Percentiles rank a stretch among this genome's conserved stretches.
phyloP scores from a whole-genome alignment of 768 basidiomycete species.

The Collybia nuda region DNA sequence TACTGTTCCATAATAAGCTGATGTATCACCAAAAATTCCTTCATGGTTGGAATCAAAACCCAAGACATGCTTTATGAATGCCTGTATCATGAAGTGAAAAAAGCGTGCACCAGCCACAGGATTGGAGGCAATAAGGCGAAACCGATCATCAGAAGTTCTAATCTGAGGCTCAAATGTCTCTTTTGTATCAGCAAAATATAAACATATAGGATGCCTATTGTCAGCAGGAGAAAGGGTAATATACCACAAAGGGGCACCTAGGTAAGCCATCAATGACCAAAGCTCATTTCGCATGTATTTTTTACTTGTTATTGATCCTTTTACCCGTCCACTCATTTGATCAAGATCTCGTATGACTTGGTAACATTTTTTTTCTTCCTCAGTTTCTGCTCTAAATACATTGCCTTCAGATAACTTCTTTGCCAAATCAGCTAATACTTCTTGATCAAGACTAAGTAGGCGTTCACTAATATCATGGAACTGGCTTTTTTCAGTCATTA shows the following conservation, averaged over 20 bases:
- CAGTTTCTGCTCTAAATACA: conserved; percentile 18
- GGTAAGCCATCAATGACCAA: conserved; percentile 22
- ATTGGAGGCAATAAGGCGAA: conserved; percentile 17
- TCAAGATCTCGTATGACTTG: conserved; percentile 31
- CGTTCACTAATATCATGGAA: conserved; percentile 23
- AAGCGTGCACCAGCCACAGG: conserved; percentile 29
- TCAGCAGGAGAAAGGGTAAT: conserved; percentile 31
- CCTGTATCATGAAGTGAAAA: conserved; percentile 28
- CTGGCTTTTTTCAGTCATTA: conserved; percentile 20
- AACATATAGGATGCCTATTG: conserved; percentile 24
- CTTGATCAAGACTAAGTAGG: conserved; percentile 18
- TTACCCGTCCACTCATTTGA: conserved; percentile 26
- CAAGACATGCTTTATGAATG: conserved; percentile 25
- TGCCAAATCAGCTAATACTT: conserved; percentile 15
- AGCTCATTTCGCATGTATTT: conserved; percentile 28
- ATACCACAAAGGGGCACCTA: conserved; percentile 30
- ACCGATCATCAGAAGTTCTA: conserved; percentile 9
- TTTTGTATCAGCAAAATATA: conserved; percentile 28
- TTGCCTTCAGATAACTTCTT: conserved; percentile 21
- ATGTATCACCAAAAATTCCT: conserved; percentile 25
- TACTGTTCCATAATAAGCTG: conserved; percentile 29
- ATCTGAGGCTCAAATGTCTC: conserved; percentile 16
- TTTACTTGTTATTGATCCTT: conserved; percentile 24
- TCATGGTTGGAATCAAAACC: conserved; percentile 11
- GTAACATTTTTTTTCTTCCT: conserved; percentile 33